These are phyloP conservation scores for Suillus subaureus DNA, from an alignment of 768 basidiomycete species.

Conservation along the genomic window DNA sequence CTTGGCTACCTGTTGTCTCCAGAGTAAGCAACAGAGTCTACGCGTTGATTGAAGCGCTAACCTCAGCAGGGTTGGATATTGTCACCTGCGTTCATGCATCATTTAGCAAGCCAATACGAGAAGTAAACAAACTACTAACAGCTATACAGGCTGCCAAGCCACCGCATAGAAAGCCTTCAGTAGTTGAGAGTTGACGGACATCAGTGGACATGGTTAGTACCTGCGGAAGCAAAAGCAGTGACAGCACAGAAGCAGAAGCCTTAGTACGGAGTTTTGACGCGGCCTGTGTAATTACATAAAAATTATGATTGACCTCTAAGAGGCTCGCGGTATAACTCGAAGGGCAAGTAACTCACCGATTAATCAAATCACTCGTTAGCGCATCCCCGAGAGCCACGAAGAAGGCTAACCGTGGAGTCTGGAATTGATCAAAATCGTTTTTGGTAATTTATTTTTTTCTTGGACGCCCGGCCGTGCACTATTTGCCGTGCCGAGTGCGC, in stretches of 20 bases:
- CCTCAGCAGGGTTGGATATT: constrained; percentile 74
- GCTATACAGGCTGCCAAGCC: constrained; percentile 91
- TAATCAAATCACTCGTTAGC: neutral
- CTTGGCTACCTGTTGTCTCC: constrained; percentile 65
- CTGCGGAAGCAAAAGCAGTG: neutral
- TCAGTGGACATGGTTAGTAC: neutral
- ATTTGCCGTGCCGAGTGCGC: too few species aligned
- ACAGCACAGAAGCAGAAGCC: neutral
- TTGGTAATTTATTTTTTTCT: neutral
- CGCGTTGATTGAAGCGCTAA: constrained; percentile 7
- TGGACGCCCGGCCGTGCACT: too few species aligned
- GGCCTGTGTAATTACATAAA: neutral
- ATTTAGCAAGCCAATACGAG: neutral
- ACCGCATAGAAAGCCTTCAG: constrained; percentile 86
- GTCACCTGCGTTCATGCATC: constrained; percentile 34
- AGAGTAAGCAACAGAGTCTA: neutral
- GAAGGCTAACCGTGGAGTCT: neutral
- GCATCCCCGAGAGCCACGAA: neutral
- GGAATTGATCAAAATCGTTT: neutral
- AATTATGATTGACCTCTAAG: neutral
- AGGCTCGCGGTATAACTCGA: too few species aligned
- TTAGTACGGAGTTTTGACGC: neutral
- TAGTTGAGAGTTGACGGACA: constrained; percentile 53
- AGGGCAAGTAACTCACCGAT: neutral
- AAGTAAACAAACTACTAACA: constrained; percentile 45